Evolutionary conservation across 2,329 filamentous ascomycete species (phyloP).

Genomic region (Stachybotrys chlorohalonatus): DNA sequence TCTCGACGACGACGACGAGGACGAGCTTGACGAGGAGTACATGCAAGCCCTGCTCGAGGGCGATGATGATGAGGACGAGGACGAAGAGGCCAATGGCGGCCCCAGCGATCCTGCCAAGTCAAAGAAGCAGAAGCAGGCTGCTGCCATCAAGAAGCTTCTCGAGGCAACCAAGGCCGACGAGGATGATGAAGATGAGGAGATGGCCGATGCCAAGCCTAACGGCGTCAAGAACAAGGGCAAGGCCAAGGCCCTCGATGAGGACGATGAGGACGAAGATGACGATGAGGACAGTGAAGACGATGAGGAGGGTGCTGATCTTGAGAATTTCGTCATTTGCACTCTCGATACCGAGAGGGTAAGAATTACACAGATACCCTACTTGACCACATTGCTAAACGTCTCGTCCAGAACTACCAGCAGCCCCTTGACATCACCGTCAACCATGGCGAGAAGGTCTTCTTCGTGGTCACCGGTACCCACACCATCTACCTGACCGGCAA

Average conservation of each 20-base stretch:
- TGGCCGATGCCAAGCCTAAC: conserved; percentile 59
- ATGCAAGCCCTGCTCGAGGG: conserved; percentile 47
- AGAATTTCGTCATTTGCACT: conserved; percentile 93
- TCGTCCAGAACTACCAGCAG: conserved; percentile 79
- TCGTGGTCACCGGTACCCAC: conserved; percentile 84
- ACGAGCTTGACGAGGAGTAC: conserved; percentile 60
- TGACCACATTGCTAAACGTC: conserved; percentile 13
- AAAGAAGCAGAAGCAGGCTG: conserved; percentile 75
- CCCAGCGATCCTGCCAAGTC: conserved; percentile 86
- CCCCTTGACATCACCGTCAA: conserved; percentile 85
- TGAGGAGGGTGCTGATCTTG: conserved; percentile 57
- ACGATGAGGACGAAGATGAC: conserved; percentile 47
- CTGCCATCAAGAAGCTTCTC: conserved; percentile 69
- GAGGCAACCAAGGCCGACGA: conserved; percentile 54
- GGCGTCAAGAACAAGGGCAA: conserved; percentile 58
- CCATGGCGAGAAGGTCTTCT: conserved; percentile 85
- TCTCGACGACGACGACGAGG: conserved; percentile 44
- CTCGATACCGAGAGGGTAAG: conserved; percentile 82
- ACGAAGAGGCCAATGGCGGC: conserved; percentile 71
- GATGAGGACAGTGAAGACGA: conserved; percentile 52
- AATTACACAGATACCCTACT: conserved; percentile 1
- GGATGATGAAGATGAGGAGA: conserved; percentile 62
- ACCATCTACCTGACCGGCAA: conserved; percentile 90
- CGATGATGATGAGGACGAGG: conserved; percentile 43
- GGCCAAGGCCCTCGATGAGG: conserved; percentile 52